Evolutionary conservation across 768 basidiomycete species (phyloP).

Genomic region (Daedalea quercina): DNA sequence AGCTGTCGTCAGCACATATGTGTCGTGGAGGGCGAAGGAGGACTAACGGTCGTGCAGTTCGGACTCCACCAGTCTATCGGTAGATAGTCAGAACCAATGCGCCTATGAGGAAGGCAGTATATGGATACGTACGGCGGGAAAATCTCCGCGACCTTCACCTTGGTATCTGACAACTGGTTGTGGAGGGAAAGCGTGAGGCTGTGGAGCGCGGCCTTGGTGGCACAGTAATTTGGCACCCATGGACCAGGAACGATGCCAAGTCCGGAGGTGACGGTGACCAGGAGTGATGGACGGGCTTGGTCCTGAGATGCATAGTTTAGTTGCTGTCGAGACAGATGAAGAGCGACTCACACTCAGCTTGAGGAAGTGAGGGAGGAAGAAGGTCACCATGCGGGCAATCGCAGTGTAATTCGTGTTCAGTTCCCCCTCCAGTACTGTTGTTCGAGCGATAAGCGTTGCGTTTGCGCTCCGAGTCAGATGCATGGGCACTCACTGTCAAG

Average conservation of each 20-base stretch:
- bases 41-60: constrained; percentile 52
- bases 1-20: neutral
- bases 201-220: constrained; percentile 52
- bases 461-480: constrained; percentile 10
- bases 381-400: constrained; percentile 39
- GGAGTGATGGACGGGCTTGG: constrained; percentile 38
- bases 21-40: neutral
- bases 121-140: constrained; percentile 45
- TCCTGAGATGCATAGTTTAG: constrained; percentile 23
- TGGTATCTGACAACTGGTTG: constrained; percentile 39
- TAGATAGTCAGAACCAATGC: neutral
- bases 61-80: constrained; percentile 46
- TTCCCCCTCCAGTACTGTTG: constrained; percentile 39
- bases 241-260: constrained; percentile 41
- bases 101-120: neutral
- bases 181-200: constrained; percentile 43
- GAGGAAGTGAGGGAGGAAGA: constrained; percentile 48
- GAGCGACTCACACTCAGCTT: constrained; percentile 38
- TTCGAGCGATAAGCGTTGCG: neutral
- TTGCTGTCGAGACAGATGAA: neutral
- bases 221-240: constrained; percentile 42
- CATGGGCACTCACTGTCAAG: constrained; percentile 28
- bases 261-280: constrained; percentile 46
- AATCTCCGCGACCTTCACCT: constrained; percentile 49
- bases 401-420: constrained; percentile 49